These are phyloP conservation scores for Thinopyrum elongatum DNA, from an alignment of 176 grass and related monocot species.

Conservation along the genomic window DNA sequence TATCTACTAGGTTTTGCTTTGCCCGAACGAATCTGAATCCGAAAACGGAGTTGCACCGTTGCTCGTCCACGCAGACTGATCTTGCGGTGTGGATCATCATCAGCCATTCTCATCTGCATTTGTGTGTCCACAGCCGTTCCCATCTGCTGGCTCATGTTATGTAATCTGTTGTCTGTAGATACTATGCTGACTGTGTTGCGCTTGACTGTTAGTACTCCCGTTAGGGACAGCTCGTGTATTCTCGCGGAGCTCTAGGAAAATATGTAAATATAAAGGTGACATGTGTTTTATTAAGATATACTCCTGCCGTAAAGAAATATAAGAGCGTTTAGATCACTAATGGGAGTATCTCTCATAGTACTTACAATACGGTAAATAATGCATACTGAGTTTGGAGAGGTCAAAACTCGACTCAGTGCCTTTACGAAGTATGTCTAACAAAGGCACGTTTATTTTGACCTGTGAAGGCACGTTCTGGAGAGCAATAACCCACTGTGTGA, in stretches of 20 bases:
- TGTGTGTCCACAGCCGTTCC: no score
- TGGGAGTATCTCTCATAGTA: no score
- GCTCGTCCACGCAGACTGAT: constrained; percentile 4
- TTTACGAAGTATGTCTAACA: no score
- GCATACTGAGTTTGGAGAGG: no score
- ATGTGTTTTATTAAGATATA: no score
- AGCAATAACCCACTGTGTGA: no score
- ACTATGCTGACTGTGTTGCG: neutral
- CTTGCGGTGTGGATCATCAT: neutral
- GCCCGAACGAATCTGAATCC: neutral
- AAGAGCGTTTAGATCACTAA: no score
- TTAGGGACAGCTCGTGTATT: neutral
- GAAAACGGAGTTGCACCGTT: neutral
- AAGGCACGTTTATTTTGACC: no score
- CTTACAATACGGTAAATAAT: no score
- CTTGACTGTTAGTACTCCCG: neutral
- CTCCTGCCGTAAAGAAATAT: no score
- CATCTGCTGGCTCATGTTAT: neutral
- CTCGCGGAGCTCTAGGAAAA: neutral
- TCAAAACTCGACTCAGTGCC: no score
- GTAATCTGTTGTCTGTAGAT: neutral
- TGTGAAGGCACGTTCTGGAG: no score
- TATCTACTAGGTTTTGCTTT: constrained; percentile 21
- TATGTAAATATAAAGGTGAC: neutral
- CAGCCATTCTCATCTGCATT: neutral